Base-by-base conservation (phyloP, 805 yeast genomes). In the Starmerella davenportii region DNA sequence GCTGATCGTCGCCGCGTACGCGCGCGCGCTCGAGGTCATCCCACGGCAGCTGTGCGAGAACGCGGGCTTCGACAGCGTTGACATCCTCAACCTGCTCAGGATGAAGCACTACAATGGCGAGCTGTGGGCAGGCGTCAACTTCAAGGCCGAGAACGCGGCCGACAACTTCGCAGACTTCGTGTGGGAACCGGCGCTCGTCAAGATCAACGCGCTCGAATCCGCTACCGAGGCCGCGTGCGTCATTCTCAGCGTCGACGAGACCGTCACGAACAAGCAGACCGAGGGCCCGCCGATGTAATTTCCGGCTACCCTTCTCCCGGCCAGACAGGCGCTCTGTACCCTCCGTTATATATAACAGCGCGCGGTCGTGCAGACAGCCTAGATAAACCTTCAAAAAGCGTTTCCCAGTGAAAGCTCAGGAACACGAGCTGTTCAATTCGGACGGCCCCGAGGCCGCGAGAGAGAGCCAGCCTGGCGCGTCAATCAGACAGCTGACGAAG, bases 41-140 rank as follows among this genome's bases (percentile, higher is more conserved):
- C 99, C 99, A 49, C 76, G 96, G 58, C 96, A 90, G 57, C 68
- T 90, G 47, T 87, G 96, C 65, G 98, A 90, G 56, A 90, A 90
- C 58, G 98, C 95, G n/a, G 99, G 99, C 4, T 76, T 90, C 49
- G 99, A 90, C 57, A 92, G 93, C 17, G 81, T 93, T n/a, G 96
- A 90, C 57, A 63, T 90, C 43, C 71, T 90, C 51, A 90, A 90
- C 59, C 72, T 78, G 54, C 66, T 90, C 54, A 74, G 99, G 61
- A 79, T 90, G 70, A 77, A 81, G 16, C 99, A 90, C 54, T 90
- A 93, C 38, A 79, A 79, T 57, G 95, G 93, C 45, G 93, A 87
- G 52, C 67, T 62, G 34, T 81, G 94, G 90, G 76, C 66, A 46
- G 99, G 99, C 48, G 74, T 90, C 43, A 95, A 90, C 61, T 90